These are phyloP conservation scores for Leccinum sublutescens DNA, from an alignment of 768 basidiomycete genomes.

Conservation along the genomic window DNA sequence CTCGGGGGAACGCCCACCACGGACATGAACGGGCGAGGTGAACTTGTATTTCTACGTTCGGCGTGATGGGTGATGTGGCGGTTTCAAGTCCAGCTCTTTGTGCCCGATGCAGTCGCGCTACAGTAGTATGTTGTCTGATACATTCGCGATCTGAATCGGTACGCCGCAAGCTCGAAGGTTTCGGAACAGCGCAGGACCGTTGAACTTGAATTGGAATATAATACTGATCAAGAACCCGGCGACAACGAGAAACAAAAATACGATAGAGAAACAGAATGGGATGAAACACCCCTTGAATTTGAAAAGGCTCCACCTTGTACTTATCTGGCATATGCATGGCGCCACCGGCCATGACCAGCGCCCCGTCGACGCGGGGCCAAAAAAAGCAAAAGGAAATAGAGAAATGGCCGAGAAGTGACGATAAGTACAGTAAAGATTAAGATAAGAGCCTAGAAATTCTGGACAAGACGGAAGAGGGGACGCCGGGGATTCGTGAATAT, in stretches of 20 bases:
- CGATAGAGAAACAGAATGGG: neutral
- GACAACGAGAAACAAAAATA: neutral
- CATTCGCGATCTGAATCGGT: neutral
- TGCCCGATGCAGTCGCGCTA: neutral
- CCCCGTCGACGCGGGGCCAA: neutral
- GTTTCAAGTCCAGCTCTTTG: neutral
- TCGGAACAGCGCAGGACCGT: neutral
- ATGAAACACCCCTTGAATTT: slow-evolving; percentile 16
- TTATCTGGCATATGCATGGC: neutral
- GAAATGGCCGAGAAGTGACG: neutral
- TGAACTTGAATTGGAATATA: neutral
- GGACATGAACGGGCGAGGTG: neutral
- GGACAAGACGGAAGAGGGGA: neutral
- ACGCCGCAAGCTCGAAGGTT: neutral
- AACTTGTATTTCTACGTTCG: neutral
- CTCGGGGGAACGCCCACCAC: neutral
- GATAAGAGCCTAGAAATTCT: neutral
- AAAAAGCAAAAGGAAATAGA: neutral
- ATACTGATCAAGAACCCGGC: neutral
- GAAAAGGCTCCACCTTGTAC: slow-evolving; percentile 24
- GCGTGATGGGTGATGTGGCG: neutral
- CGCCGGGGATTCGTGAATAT: neutral
- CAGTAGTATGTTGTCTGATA: neutral
- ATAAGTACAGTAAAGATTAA: neutral
- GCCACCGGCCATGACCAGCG: neutral